Conservation (phyloP, 176 grass and related monocot genomes). For the barley (Hordeum vulgare) region MorexV3_pseudomolecules_assembly NC_058518.1:455626113-455626612, state of each 20-base stretch:
- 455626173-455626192: constrained; percentile 43
- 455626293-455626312: background rate
- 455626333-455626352: constrained; percentile 69
- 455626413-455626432: too few species aligned
- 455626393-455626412: background rate
- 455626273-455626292: background rate
- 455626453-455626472: constrained; percentile 64
- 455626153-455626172: constrained; percentile 62
- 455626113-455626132: background rate
- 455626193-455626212: constrained; percentile 55
- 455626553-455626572: background rate
- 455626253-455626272: background rate
- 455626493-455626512: constrained; percentile 74
- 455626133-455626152: constrained; percentile 75
- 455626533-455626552: background rate
- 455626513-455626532: background rate
- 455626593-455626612: background rate
- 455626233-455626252: constrained; percentile 6
- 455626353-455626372: constrained; percentile 57
- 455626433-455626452: too few species aligned
- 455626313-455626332: constrained; percentile 81
- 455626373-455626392: constrained; percentile 60
- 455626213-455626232: constrained; percentile 53
- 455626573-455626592: background rate
- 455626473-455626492: constrained; percentile 70